Evolutionary conservation across 257 asterid genomes (phyloP), one percentile per base, ranked within the genome.

Genomic region (Nicotiana benthamiana): DNA sequence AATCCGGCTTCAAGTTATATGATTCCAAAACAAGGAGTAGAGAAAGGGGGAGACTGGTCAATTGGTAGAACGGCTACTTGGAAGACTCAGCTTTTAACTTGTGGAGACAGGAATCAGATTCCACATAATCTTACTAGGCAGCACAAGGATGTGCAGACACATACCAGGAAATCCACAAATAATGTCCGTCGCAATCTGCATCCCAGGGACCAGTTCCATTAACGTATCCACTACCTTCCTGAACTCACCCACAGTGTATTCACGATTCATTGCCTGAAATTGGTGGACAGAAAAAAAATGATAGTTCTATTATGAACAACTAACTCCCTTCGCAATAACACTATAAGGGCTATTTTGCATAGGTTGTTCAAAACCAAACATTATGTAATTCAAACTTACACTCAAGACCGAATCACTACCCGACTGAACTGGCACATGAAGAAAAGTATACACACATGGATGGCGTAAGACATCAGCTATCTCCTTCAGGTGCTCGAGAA

Each of bases 81-180:
- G 28, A 68, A 68, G 56, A 68, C 56, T n/a, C 20, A 68, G 76
- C 76, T 68, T 68, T 18, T n/a, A 68, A 36, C 76, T 68, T 68
- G 76, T 68, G 32, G n/a, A 40, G 56, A 68, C 56, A 68, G 20
- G 26, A 43, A n/a, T 70, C 56, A 40, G 20, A 59, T 70, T 70
- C 57, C 53, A 20, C 56, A 62, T 70, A 32, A 2, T 70, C 59
- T 70, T 12, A 70, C 57, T 20, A 83, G 34, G 72, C 75, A 66
- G 65, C 51, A 54, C 4, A 5, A 67, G 80, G 16, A 81, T 61
- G 68, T 9, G 57, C 78, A 79, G 40, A 85, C 87, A 86, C 87
- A 77, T 84, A 95, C 99, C 98, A 83, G 99, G 99, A 86, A 95
- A 95, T 84, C 99, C 98, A 81, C 98, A 95, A 70, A 95, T 95